These are phyloP conservation scores for Agapanthus africanus DNA, from an alignment of 106 monocot genomes.

Conservation along the genomic window DNA sequence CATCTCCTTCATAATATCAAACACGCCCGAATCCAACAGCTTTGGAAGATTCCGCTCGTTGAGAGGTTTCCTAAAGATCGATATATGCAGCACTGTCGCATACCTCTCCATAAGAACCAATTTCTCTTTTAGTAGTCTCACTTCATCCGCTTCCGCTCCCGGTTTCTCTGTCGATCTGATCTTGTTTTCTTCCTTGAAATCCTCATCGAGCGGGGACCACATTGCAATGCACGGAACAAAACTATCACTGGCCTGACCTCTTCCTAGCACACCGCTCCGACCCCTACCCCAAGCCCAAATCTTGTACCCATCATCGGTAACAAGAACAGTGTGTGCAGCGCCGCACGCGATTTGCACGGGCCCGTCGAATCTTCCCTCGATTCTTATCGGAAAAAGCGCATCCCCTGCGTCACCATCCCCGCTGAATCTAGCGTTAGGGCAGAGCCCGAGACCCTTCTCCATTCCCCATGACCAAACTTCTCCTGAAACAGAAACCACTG, in stretches of 20 bases:
- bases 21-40: conserved; percentile 38
- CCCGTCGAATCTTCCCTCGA: conserved; percentile 31
- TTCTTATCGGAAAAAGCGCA: conserved; percentile 40
- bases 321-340: conserved; percentile 72
- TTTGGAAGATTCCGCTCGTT: conserved; percentile 39
- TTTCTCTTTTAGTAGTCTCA: conserved; percentile 22
- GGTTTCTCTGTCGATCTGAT: not conserved
- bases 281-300: conserved; percentile 90
- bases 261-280: conserved; percentile 63
- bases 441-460: conserved; percentile 76
- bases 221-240: conserved; percentile 40
- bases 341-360: conserved; percentile 62
- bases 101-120: conserved; percentile 53
- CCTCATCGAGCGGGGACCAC: conserved; percentile 48
- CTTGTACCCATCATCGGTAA: conserved; percentile 54
- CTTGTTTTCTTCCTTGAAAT: conserved; percentile 5
- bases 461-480: conserved; percentile 89
- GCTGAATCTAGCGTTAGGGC: conserved; percentile 52
- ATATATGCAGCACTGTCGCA: conserved; percentile 56
- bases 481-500: conserved; percentile 54
- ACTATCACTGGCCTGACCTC: conserved; percentile 43
- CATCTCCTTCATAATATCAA: conserved; percentile 64
- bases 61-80: conserved; percentile 55
- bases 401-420: conserved; percentile 54
- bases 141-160: conserved; percentile 21